phyloP scores from a whole-genome alignment of 2,329 filamentous ascomycete genomes.

The Botryosphaeria agaves region DNA sequence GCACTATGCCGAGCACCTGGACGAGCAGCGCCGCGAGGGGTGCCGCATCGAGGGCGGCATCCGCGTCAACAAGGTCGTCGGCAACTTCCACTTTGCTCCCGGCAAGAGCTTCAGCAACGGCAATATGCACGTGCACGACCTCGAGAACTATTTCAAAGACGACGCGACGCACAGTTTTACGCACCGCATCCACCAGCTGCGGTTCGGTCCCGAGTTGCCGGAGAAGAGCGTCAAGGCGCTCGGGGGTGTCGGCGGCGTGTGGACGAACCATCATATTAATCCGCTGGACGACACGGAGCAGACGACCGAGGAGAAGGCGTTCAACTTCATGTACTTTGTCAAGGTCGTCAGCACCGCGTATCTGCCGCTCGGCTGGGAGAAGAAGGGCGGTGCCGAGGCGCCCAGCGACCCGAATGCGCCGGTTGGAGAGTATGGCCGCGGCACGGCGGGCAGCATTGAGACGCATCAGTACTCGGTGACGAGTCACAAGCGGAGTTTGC shows the following conservation, averaged over 20 bases:
- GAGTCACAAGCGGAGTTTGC: conserved; percentile 78
- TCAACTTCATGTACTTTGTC: conserved; percentile 98
- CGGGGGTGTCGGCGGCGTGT: conserved; percentile 26
- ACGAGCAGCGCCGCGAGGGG: conserved; percentile 76
- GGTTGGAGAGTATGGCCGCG: conserved; percentile 51
- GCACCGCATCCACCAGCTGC: conserved; percentile 72
- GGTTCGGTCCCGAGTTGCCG: conserved; percentile 84
- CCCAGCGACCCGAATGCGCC: conserved; percentile 33
- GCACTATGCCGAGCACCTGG: conserved; percentile 78
- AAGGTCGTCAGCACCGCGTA: conserved; percentile 97
- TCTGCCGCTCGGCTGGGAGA: conserved; percentile 77
- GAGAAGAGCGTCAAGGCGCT: conserved; percentile 42
- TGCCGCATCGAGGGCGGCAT: conserved; percentile 86
- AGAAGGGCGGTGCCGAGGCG: conserved; percentile 25
- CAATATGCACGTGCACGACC: conserved; percentile 93
- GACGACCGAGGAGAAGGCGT: conserved; percentile 62
- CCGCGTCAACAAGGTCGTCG: conserved; percentile 94
- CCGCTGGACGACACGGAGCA: conserved; percentile 72
- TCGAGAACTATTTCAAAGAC: conserved; percentile 84
- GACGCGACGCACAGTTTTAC: conserved; percentile 67
- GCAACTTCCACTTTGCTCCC: conserved; percentile 96
- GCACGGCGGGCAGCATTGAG: conserved; percentile 66
- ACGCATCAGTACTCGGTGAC: conserved; percentile 98
- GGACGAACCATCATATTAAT: conserved; percentile 49
- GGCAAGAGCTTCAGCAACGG: conserved; percentile 91